Evolutionary conservation across 2,329 filamentous ascomycete genomes (phyloP).

Genomic region (Lasiodiplodia sp.): DNA sequence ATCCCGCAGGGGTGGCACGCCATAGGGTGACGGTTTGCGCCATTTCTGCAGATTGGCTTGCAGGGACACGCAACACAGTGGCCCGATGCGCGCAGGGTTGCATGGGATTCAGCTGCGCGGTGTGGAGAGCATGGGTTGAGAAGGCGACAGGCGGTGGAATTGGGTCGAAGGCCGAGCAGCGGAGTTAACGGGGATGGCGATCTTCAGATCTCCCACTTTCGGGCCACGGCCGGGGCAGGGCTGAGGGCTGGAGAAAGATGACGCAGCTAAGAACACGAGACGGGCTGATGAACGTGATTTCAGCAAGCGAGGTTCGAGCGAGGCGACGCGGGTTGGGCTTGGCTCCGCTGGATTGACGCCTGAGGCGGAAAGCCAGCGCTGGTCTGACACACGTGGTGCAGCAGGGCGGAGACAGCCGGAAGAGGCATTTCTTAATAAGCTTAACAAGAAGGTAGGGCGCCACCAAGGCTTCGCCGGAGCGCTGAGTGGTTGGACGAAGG

Average conservation of each 20-base stretch:
- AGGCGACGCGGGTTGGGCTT: background rate
- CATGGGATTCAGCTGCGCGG: background rate
- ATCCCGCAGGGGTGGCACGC: background rate
- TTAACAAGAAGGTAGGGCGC: conserved; percentile 23
- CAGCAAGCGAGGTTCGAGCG: conserved; percentile 4
- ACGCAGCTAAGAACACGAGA: conserved; percentile 12
- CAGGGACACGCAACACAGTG: background rate
- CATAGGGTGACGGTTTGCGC: background rate
- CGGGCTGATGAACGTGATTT: conserved; percentile 2
- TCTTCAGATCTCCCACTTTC: conserved; percentile 17
- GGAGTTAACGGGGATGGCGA: conserved; percentile 6
- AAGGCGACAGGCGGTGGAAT: background rate
- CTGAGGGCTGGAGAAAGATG: background rate
- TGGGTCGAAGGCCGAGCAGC: background rate
- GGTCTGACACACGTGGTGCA: conserved; percentile 11
- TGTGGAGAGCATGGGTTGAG: background rate
- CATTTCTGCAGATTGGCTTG: background rate
- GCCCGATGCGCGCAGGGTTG: background rate
- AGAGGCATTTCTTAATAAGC: conserved; percentile 21
- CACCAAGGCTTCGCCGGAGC: conserved; percentile 6
- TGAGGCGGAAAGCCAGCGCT: background rate
- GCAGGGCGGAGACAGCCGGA: conserved; percentile 14
- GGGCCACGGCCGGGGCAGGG: conserved; percentile 4
- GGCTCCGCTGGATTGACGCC: background rate
- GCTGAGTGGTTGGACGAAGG: background rate